Evolutionary conservation across 495 filamentous ascomycete genomes (phyloP), one percentile per base, ranked within the genome.

Genomic region (Podospora anserina): DNA sequence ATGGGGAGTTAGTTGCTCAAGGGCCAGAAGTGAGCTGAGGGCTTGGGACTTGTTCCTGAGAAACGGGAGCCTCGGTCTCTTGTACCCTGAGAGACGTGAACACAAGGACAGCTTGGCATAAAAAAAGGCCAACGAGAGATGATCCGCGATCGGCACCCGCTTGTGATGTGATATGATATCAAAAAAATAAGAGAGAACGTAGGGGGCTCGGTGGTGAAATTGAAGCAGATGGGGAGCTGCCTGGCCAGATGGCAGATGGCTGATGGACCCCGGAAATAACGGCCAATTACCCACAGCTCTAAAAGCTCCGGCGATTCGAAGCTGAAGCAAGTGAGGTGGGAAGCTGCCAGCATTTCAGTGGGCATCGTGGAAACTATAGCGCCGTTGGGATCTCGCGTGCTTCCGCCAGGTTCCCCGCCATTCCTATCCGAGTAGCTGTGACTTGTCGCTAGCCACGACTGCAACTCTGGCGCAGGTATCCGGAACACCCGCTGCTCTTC

Each of bases 381-480:
- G 30, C 59, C 59, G 26, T 20, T 61, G 19, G 56, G 30, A 11
- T 61, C 27, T 23, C 59, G 16, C 30, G 19, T 61, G 27, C 59
- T 61, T 61, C 59, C 18, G 19, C 56, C 19, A 28, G 59, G 23
- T 28, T 28, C 59, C 59, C 59, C 59, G 26, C 59, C 59, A 30
- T 61, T 27, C 59, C 23, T 61, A 30, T 61, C 30, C 30, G 59
- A 30, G 56, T 20, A 59, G 19, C 56, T 59, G 56, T 15, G 56
- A 27, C 26, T 9, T 59, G 56, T 59, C 19, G 56, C 26, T 9
- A 20, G 56, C 6, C 56, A 27, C 18, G 26, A 18, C 18, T 49
- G 39, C 39, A 18, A 49, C 39, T 49, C 39, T 49, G 39, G 39
- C 9, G 39, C 39, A 49, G 39, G 39, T 49, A 49, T 49, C 39